A percentile compares a stretch with the other conserved stretches of the same genome.
phyloP scores from a whole-genome alignment of 2,329 filamentous ascomycete species.

The Cytospora paraplurivora region DNA sequence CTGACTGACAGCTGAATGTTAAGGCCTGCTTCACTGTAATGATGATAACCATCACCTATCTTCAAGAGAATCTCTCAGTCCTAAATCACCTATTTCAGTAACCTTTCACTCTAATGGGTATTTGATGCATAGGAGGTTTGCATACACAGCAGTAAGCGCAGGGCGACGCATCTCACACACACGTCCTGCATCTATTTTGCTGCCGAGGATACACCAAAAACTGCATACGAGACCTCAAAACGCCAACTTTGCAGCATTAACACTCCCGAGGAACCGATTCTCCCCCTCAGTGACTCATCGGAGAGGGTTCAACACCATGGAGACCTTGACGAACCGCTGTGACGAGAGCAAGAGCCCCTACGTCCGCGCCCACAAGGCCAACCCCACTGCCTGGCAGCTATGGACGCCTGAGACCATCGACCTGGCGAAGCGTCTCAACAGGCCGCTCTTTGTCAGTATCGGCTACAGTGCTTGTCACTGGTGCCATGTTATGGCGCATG shows the following conservation, averaged over 20 bases:
- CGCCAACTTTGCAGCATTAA: background rate
- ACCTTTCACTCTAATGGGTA: background rate
- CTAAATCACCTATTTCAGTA: background rate
- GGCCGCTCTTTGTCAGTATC: conserved; percentile 17
- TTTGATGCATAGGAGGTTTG: background rate
- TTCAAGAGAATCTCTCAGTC: no score
- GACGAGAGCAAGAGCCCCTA: conserved; percentile 15
- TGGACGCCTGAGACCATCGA: conserved; percentile 20
- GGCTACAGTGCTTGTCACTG: conserved; percentile 18
- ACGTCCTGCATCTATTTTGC: background rate
- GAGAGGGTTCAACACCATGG: conserved; percentile 3
- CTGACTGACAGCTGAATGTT: no score
- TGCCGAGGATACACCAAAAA: background rate
- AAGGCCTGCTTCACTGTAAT: no score
- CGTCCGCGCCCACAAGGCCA: conserved; percentile 17
- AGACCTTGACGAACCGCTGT: conserved; percentile 8
- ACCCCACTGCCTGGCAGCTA: conserved; percentile 16
- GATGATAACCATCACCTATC: no score
- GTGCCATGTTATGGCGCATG: conserved; percentile 84
- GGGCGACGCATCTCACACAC: background rate
- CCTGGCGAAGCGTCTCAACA: conserved; percentile 12
- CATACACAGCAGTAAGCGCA: background rate
- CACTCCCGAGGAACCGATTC: background rate
- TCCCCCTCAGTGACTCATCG: background rate
- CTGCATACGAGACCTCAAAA: background rate